phyloP scores from a whole-genome alignment of 345 rosid genomes.

The Pistacia integerrima region DNA sequence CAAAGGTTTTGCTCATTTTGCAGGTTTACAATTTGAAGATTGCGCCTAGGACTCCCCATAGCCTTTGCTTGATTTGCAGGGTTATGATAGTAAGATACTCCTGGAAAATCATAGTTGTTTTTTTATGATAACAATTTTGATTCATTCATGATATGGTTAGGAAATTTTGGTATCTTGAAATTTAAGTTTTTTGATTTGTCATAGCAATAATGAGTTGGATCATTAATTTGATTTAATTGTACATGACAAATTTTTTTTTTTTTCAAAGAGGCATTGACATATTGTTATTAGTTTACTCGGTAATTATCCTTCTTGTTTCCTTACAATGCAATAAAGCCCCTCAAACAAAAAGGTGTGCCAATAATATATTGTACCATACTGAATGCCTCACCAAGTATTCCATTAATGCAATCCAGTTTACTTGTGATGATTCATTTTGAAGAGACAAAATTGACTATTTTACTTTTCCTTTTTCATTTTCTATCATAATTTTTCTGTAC shows the following conservation, averaged over 20 bases:
- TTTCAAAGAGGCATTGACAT: not conserved
- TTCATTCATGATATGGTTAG: constrained; percentile 16
- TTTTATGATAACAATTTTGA: constrained; percentile 34
- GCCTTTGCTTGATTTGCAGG: constrained; percentile 25
- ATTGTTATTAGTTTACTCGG: constrained; percentile 14
- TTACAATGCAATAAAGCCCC: not conserved
- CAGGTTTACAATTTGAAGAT: constrained; percentile 29
- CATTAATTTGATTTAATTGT: constrained; percentile 33
- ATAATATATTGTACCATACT: too few species aligned
- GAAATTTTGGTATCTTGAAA: constrained; percentile 33
- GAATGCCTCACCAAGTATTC: too few species aligned
- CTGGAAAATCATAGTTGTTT: constrained; percentile 11
- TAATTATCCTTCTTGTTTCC: not conserved
- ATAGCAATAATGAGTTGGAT: constrained; percentile 12
- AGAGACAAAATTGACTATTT: too few species aligned
- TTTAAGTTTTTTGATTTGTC: constrained; percentile 2
- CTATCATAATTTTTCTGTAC: too few species aligned
- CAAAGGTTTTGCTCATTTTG: constrained; percentile 13
- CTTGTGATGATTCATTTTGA: too few species aligned
- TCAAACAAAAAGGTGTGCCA: not conserved
- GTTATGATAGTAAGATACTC: constrained; percentile 16
- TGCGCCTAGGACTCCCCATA: constrained; percentile 10
- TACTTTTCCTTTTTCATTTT: too few species aligned
- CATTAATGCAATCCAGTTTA: too few species aligned
- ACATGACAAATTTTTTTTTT: constrained; percentile 21